These are phyloP conservation scores for Tetracladium maxilliforme DNA, from an alignment of 2,329 filamentous ascomycete genomes.

Conservation along the genomic window DNA sequence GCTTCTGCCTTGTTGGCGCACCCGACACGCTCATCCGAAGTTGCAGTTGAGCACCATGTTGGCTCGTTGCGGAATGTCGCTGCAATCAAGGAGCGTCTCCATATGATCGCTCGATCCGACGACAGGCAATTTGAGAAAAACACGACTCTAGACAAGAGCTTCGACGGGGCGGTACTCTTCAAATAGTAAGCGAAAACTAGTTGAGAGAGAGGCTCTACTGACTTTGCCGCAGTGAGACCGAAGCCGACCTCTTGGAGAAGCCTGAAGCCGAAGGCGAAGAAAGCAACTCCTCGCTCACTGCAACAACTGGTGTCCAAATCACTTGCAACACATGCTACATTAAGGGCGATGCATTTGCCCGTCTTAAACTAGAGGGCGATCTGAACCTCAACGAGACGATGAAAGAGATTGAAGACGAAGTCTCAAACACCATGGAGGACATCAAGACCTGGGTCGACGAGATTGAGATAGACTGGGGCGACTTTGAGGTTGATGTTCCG, in stretches of 20 bases:
- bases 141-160: constrained; percentile 21
- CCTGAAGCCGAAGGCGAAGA: constrained; percentile 4
- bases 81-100: constrained; percentile 11
- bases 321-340: constrained; percentile 34
- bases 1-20: too few species aligned
- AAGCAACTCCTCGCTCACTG: constrained; percentile 7
- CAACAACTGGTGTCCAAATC: constrained; percentile 23
- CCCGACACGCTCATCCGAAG: too few species aligned
- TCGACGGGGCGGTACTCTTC: constrained; percentile 21
- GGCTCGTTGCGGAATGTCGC: too few species aligned
- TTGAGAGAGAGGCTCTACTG: constrained; percentile 3
- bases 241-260: constrained; percentile 1
- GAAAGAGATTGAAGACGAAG: constrained; percentile 15
- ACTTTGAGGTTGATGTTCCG: constrained; percentile 10
- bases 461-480: constrained; percentile 10
- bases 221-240: constrained; percentile 1
- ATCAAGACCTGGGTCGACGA: constrained; percentile 14
- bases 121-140: constrained; percentile 15
- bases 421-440: constrained; percentile 19
- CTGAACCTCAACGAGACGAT: constrained; percentile 23
- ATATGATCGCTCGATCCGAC: constrained; percentile 11
- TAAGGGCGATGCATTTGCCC: constrained; percentile 26
- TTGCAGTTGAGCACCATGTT: too few species aligned
- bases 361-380: constrained; percentile 22
- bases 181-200: constrained; percentile 11